phyloP scores from a whole-genome alignment of 225 moss, liverwort and hornwort species.

The Marchantia polymorpha region DNA sequence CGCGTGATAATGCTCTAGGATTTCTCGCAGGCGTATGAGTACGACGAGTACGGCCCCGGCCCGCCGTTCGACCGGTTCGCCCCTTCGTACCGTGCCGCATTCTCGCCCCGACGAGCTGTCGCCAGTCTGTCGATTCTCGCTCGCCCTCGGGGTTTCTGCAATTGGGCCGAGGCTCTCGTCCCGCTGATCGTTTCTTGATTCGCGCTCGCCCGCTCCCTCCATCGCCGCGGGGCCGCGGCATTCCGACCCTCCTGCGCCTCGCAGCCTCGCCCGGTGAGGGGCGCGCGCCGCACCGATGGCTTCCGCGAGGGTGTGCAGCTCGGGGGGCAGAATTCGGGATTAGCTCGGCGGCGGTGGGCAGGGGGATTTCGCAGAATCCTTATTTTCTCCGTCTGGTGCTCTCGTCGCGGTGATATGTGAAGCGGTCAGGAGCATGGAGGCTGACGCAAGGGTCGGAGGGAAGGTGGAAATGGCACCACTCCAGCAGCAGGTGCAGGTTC shows the following conservation, averaged over 20 bases:
- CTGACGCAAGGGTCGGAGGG: constrained; percentile 68
- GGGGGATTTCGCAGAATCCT: background rate
- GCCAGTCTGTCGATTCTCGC: background rate
- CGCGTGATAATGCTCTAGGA: background rate
- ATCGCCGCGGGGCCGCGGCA: background rate
- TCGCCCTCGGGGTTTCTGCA: background rate
- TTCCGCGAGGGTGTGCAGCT: background rate
- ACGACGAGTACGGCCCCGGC: background rate
- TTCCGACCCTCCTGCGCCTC: background rate
- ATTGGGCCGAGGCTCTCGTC: background rate
- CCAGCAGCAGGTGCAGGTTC: constrained; percentile 67
- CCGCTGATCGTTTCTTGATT: background rate
- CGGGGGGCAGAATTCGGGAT: background rate
- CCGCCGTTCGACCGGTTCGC: background rate
- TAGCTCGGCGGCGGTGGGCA: background rate
- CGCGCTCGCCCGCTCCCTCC: too few relatives aligned
- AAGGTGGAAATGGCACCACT: constrained; percentile 66
- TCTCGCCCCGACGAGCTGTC: background rate
- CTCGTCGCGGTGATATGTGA: constrained; percentile 35
- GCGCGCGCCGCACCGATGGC: background rate
- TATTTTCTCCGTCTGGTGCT: background rate
- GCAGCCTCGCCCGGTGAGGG: too few relatives aligned
- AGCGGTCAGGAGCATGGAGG: constrained; percentile 52
- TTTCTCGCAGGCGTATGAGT: background rate
- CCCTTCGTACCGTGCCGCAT: too few relatives aligned